These are phyloP conservation scores for Solanum chmielewskii DNA, from an alignment of 257 asterid genomes.

Conservation along the genomic window DNA sequence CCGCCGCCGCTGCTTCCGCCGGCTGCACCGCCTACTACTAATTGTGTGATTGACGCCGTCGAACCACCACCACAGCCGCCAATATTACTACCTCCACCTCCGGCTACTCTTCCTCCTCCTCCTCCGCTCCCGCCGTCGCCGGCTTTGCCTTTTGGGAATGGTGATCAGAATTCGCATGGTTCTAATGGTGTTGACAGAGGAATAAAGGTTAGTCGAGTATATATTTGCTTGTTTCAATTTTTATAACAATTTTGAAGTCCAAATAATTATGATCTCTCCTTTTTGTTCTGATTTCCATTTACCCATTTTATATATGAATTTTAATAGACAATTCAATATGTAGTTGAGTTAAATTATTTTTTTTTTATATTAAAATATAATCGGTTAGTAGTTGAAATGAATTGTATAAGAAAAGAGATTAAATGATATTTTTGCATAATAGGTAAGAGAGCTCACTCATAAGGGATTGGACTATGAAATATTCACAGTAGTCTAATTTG, in stretches of 20 bases:
- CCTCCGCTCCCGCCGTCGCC: neutral
- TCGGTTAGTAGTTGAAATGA: neutral
- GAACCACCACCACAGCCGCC: conserved; percentile 12
- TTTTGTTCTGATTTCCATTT: neutral
- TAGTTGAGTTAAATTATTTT: neutral
- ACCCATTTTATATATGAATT: neutral
- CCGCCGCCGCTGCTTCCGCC: neutral
- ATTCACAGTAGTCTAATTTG: neutral
- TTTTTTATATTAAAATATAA: no score
- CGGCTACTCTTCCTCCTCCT: neutral
- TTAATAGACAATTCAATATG: neutral
- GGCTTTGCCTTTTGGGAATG: conserved; percentile 12
- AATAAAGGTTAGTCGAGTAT: conserved; percentile 35
- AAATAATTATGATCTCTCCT: neutral
- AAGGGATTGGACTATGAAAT: neutral
- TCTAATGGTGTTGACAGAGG: conserved; percentile 35
- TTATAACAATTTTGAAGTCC: neutral
- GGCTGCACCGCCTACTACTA: neutral
- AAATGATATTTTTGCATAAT: neutral
- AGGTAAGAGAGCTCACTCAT: neutral
- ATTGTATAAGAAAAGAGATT: neutral
- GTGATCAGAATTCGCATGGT: conserved; percentile 30
- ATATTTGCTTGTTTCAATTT: neutral
- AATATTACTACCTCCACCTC: neutral
- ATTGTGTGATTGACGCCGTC: neutral